Evolutionary conservation across 202 grass and related monocot genomes (phyloP), one percentile per base, ranked within the genome.

Genomic region (Zizania palustris): DNA sequence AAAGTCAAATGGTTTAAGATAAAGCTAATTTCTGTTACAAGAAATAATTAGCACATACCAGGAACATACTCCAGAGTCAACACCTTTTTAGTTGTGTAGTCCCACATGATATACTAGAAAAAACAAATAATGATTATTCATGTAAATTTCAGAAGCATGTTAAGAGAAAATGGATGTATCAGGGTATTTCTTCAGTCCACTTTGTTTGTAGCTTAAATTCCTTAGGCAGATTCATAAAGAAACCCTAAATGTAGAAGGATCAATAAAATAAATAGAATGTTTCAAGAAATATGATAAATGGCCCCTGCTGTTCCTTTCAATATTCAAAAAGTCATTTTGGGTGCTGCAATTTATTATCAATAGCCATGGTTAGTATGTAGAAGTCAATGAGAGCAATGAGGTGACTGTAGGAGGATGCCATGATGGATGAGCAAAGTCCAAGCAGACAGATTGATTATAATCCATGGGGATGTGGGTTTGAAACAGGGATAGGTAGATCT

Each of bases 71-170:
- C 94, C 80, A 97, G 67, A 16, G 94, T 97, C 72, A 97, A 81
- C 74, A 97, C 94, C 76, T 93, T 97, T 59, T 69, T 83, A 65
- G 87, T 87, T 63, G 91, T 93, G 81, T 97, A 92, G 69, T 94
- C 94, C 94, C 94, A 97, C 81, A 92, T 84, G 71, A 97, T 91
- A 80, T 90, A 83, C 94, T 97, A 82, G 20, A 87, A 83, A 83
- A 89, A 59, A 61, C 41, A 75, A 71, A 77, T 50, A 53, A 82
- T 14, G 44, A 54, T 59, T 70, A 84, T 16, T 82, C 63, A 70
- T 67, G 21, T 68, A 76, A 78, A 58, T 43, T 44, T 82, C 11
- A 2, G 20, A 84, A 60, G 3, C 71, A 65, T 21, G 46, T 65
- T 72, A 65, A 45, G 9, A 53, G 64, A 67, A 74, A 54, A 53